A percentile compares a stretch with the other conserved stretches of the same genome.
These are phyloP conservation scores for Argentina anserina DNA, from an alignment of 306 rosid species.

Conservation along the genomic window DNA sequence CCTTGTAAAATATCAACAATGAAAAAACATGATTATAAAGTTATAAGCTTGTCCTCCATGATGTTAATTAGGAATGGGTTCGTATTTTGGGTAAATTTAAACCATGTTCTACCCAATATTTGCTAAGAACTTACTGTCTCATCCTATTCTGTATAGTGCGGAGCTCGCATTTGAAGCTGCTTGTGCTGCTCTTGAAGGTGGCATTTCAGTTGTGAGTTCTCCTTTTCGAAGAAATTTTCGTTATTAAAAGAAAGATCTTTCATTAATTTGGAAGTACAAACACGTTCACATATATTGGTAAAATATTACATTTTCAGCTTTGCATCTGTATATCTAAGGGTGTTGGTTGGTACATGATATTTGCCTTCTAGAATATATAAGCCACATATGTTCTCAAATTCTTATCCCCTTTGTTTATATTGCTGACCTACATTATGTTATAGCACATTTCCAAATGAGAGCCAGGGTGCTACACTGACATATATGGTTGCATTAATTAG, in stretches of 20 bases:
- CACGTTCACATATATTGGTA: too few relatives aligned
- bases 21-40: neutral
- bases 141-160: constrained; percentile 45
- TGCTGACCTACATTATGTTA: neutral
- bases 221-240: too few relatives aligned
- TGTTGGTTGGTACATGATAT: neutral
- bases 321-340: too few relatives aligned
- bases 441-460: neutral
- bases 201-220: constrained; percentile 75
- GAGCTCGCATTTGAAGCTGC: constrained; percentile 83
- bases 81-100: neutral
- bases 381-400: neutral
- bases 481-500: neutral
- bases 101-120: neutral
- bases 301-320: neutral
- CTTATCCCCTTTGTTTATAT: neutral
- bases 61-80: neutral
- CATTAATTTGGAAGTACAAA: too few relatives aligned
- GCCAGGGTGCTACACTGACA: neutral
- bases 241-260: too few relatives aligned
- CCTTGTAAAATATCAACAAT: too few relatives aligned
- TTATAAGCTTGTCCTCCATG: too few relatives aligned
- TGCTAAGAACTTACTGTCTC: constrained; percentile 19
- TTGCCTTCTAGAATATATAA: neutral
- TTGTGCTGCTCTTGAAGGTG: constrained; percentile 79